Conservation (phyloP, 148 eudicot genomes). For the Fallopia convolvulus region DNA sequence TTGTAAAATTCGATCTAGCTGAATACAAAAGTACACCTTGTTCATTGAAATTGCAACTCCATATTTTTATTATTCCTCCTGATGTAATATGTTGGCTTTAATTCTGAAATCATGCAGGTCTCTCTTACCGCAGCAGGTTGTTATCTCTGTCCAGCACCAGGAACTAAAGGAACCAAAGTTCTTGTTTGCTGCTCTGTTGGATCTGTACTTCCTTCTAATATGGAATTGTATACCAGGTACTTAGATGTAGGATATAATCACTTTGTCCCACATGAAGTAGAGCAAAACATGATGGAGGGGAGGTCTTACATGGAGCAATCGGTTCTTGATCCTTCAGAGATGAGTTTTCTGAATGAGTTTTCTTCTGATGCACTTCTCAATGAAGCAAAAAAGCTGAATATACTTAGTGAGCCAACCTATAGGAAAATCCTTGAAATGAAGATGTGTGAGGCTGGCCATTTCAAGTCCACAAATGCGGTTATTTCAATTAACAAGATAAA, state of each 20-base stretch:
- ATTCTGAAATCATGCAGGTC: conserved; percentile 41
- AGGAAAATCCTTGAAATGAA: conserved; percentile 43
- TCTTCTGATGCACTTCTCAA: conserved; percentile 43
- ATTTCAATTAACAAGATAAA: conserved; percentile 16
- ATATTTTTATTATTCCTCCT: neutral
- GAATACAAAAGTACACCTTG: neutral
- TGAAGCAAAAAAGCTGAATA: conserved; percentile 48
- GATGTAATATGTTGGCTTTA: neutral
- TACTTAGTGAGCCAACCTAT: conserved; percentile 56
- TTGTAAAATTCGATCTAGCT: neutral
- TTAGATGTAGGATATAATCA: conserved; percentile 18
- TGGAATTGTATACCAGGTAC: conserved; percentile 29
- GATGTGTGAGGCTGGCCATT: conserved; percentile 42
- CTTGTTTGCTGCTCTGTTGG: conserved; percentile 69
- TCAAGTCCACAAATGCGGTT: conserved; percentile 30
- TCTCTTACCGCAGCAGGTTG: conserved; percentile 85
- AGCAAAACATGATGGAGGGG: conserved; percentile 40
- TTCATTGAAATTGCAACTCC: neutral
- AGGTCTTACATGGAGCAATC: conserved; percentile 16
- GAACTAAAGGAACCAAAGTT: conserved; percentile 73
- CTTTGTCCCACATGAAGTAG: conserved; percentile 27
- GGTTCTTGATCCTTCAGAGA: conserved; percentile 17
- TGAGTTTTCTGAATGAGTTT: neutral
- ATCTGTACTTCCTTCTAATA: conserved; percentile 31
- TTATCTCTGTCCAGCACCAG: conserved; percentile 90